Conservation (phyloP, 768 basidiomycete genomes). For the Terana coerulea region DNA sequence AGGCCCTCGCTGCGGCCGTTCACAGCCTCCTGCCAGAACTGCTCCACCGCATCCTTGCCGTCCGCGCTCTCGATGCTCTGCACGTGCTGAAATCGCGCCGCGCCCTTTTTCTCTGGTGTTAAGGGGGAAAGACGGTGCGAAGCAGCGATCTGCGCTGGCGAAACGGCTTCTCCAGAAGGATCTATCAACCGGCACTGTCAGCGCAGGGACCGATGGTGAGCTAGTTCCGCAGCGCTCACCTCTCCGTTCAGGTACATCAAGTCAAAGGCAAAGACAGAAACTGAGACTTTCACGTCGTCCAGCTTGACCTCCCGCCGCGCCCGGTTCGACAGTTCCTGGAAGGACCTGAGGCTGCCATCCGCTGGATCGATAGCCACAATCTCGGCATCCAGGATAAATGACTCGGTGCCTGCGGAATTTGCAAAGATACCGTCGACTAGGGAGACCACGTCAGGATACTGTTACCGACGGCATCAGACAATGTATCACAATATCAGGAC, state of each 20-base stretch:
- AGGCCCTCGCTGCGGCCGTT: slow-evolving; percentile 85
- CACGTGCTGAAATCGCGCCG: slow-evolving; percentile 71
- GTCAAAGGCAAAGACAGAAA: slow-evolving; percentile 88
- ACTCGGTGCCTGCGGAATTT: slow-evolving; percentile 37
- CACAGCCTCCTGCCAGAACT: slow-evolving; percentile 74
- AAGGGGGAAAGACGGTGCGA: slow-evolving; percentile 58
- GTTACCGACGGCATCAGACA: slow-evolving; percentile 11
- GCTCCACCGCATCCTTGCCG: slow-evolving; percentile 60
- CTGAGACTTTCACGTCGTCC: slow-evolving; percentile 69
- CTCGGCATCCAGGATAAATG: slow-evolving; percentile 84
- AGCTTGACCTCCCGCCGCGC: slow-evolving; percentile 80
- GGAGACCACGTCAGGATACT: slow-evolving; percentile 81
- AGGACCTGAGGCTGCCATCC: slow-evolving; percentile 63
- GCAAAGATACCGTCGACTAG: slow-evolving; percentile 52
- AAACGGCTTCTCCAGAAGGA: slow-evolving; percentile 65
- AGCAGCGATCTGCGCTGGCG: slow-evolving; percentile 66
- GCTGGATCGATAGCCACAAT: slow-evolving; percentile 76
- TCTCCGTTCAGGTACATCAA: slow-evolving; percentile 80
- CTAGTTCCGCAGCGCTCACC: slow-evolving; percentile 41
- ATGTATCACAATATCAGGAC: slow-evolving; percentile 8
- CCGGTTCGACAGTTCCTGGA: slow-evolving; percentile 84
- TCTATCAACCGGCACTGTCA: slow-evolving; percentile 34
- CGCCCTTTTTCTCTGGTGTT: slow-evolving; percentile 36
- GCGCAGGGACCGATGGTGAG: slow-evolving; percentile 1
- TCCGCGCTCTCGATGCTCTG: slow-evolving; percentile 63